Percentiles rank a stretch among this genome's conserved stretches.
These are phyloP conservation scores for Melaleuca quinquenervia DNA, from an alignment of 345 rosid species.

Conservation along the genomic window DNA sequence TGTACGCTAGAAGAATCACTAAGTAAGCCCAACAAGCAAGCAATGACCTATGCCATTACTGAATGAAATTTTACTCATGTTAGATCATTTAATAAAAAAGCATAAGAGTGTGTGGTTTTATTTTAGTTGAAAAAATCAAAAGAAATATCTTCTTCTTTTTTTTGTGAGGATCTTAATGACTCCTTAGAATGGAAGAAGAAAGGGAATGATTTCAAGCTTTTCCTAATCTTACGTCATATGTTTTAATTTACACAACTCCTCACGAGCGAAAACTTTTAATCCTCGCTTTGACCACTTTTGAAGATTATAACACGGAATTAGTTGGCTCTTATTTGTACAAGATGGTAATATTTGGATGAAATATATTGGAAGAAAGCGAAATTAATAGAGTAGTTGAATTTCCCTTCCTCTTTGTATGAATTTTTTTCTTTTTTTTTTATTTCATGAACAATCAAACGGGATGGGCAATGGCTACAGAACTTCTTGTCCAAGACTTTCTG, in stretches of 20 bases:
- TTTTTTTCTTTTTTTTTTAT: background rate
- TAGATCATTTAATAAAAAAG: background rate
- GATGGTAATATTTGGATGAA: background rate
- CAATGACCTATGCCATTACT: background rate
- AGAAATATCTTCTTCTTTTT: no score
- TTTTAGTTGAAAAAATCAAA: no score
- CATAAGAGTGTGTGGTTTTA: no score
- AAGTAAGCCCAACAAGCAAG: background rate
- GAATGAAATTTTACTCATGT: background rate
- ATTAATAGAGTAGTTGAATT: background rate
- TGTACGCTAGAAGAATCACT: background rate
- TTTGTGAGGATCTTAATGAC: no score
- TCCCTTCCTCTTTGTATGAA: background rate
- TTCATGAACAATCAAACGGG: slow-evolving; percentile 33
- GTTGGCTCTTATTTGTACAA: background rate
- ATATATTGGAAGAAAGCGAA: background rate
- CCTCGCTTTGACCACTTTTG: background rate
- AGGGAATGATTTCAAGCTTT: no score
- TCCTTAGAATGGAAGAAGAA: no score
- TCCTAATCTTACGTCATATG: no score
- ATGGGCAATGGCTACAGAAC: slow-evolving; percentile 79
- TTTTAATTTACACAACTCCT: no score
- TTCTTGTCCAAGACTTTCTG: slow-evolving; percentile 80
- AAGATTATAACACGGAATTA: no score
- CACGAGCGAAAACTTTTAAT: background rate